Evolutionary conservation across 768 basidiomycete species (phyloP), one percentile per base, ranked within the genome.

Genomic region (Xerocomus spinulosus): DNA sequence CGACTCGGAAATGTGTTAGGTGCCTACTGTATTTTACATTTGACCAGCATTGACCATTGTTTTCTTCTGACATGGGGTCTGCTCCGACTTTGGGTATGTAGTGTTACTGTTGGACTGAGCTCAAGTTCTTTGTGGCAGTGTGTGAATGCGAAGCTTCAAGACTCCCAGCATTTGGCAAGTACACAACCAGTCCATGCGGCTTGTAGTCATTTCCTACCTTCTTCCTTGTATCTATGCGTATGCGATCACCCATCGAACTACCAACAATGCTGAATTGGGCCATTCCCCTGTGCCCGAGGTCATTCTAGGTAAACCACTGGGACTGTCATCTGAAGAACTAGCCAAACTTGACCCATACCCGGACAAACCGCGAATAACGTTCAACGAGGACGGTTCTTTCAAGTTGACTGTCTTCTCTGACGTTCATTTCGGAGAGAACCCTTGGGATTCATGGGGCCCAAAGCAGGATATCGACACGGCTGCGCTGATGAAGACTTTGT

Each of bases 331-430:
- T 10, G 9, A 15, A 4, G 21, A 17, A 15, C n/a, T n/a, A n/a
- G 9, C 14, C 20, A 20, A 46, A 18, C 60, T 72, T 10, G 53
- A 77, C 36, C 76, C 74, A 0, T 78, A 77, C 54, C 67, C 74
- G 0, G 47, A 60, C 44, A 75, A 78, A 50, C 74, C 75, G 13
- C 76, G 77, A 12, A 51, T 87, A 14, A 73, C 71, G 2, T 88
- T 87, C 63, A 69, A 70, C 8, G 25, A 61, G 0, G 76, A 84
- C 58, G 81, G 80, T 2, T 78, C 78, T 2, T 85, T 89, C 73
- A 87, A 85, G 64, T 55, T 89, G 38, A 83, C 80, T 13, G 73
- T 87, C 6, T 86, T 88, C 61, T 85, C 83, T 7, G 87, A 89
- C 55, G 63, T 87, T 25, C 86, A 88, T 58, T 87, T 75, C 51